phyloP scores from a whole-genome alignment of 495 filamentous ascomycete genomes.

The Alectoria sarmentosa region DNA sequence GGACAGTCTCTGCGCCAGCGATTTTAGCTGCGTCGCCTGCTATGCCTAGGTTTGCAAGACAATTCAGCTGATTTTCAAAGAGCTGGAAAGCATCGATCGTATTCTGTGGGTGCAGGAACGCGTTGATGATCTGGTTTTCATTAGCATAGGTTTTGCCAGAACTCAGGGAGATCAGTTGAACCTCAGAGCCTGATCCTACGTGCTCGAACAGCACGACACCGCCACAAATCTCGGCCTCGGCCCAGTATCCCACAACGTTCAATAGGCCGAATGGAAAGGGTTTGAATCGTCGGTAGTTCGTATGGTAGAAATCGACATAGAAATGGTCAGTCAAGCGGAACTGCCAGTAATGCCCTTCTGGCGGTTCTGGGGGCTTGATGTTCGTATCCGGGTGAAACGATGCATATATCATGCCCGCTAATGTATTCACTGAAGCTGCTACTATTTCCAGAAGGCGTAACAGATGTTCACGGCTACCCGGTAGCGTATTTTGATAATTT shows the following conservation, averaged over 20 bases:
- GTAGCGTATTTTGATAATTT: not conserved
- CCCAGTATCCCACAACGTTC: not conserved
- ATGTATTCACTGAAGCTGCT: not conserved
- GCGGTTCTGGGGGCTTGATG: not conserved
- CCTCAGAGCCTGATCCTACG: not conserved
- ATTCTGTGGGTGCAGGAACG: not conserved
- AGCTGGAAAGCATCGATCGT: not conserved
- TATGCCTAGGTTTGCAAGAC: not conserved
- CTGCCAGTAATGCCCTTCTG: not conserved
- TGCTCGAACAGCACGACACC: not conserved
- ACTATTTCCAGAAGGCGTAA: not conserved
- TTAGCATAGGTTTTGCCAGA: not conserved
- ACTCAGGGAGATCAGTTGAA: not conserved
- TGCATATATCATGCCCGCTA: not conserved
- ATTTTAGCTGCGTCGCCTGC: not conserved
- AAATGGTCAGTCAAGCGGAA: not conserved
- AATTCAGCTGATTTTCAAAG: not conserved
- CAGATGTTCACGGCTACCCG: not conserved
- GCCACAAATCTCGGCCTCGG: not conserved
- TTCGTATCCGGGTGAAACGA: not conserved
- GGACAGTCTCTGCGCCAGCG: not conserved
- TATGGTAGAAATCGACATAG: not conserved
- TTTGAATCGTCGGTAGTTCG: not conserved
- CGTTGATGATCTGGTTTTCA: not conserved
- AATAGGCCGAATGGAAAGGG: not conserved